Percentiles rank a stretch among this genome's conserved stretches.
Conservation (phyloP, 2,329 filamentous ascomycete genomes). For the Arthrinium puccinioides region DNA sequence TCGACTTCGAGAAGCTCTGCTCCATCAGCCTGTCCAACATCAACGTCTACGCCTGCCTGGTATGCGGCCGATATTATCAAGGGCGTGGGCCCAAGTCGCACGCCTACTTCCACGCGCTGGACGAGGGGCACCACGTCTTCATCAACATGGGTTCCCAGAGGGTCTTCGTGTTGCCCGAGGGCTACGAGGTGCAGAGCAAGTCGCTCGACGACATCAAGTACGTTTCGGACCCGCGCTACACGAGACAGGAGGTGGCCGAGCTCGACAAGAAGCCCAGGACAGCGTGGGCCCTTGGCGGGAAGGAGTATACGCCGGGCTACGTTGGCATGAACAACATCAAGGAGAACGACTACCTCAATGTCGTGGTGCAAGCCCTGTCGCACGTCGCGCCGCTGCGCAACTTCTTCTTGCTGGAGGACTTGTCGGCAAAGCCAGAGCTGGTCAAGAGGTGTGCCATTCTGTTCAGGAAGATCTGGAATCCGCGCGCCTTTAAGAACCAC, state of each 20-base stretch:
- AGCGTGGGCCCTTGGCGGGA: conserved; percentile 72
- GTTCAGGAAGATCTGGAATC: conserved; percentile 96
- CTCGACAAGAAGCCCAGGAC: conserved; percentile 61
- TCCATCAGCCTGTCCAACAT: conserved; percentile 95
- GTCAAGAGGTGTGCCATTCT: conserved; percentile 83
- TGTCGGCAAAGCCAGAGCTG: conserved; percentile 66
- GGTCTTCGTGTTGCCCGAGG: conserved; percentile 88
- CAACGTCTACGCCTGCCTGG: conserved; percentile 95
- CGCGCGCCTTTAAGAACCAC: conserved; percentile 89
- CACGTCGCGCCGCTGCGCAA: conserved; percentile 88
- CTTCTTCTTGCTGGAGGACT: conserved; percentile 82
- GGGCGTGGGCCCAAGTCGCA: conserved; percentile 89
- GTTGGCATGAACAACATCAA: conserved; percentile 99
- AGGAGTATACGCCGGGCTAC: conserved; percentile 86
- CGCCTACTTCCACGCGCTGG: conserved; percentile 94
- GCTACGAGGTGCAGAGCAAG: conserved; percentile 92
- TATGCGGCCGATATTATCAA: conserved; percentile 97
- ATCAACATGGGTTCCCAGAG: conserved; percentile 94
- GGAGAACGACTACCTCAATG: conserved; percentile 97
- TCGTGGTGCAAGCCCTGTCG: conserved; percentile 82
- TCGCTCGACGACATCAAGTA: conserved; percentile 97
- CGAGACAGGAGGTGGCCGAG: conserved; percentile 69
- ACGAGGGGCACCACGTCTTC: conserved; percentile 93
- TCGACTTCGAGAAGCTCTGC: conserved; percentile 98
- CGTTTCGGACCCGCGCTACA: conserved; percentile 85